Conservation (phyloP, 1,139 yeast genomes). For the Debaryomyces subglobosus region DNA sequence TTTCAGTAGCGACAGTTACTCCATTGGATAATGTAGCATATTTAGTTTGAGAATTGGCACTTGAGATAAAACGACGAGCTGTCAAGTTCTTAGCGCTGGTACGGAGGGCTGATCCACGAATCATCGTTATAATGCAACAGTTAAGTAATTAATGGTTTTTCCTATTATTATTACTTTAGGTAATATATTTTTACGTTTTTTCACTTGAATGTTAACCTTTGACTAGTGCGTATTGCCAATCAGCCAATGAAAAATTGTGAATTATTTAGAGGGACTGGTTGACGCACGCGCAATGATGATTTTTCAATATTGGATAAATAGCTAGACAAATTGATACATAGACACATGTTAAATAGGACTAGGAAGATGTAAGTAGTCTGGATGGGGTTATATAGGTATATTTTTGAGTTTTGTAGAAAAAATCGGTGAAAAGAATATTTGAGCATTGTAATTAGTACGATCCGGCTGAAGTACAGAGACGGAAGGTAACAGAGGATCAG, state of each 20-base stretch:
- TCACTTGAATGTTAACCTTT: constrained; percentile 3
- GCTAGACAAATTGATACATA: neutral
- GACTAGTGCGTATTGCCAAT: constrained; percentile 5
- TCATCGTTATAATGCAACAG: constrained; percentile 23
- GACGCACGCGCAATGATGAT: neutral
- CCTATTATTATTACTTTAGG: neutral
- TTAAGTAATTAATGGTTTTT: constrained; percentile 1
- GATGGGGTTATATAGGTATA: neutral
- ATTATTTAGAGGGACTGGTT: constrained; percentile 6
- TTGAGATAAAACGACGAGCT: constrained; percentile 59
- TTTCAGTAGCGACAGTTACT: constrained; percentile 69
- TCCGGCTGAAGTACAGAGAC: no score
- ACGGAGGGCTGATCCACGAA: constrained; percentile 43
- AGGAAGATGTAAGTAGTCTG: no score
- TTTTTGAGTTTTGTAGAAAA: no score
- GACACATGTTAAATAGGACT: neutral
- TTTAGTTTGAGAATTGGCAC: constrained; percentile 62
- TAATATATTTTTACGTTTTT: constrained; percentile 5
- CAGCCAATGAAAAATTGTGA: constrained; percentile 11
- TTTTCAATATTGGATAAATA: neutral
- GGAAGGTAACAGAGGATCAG: no score
- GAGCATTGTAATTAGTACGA: no score
- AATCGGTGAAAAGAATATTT: neutral
- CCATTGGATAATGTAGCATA: constrained; percentile 76
- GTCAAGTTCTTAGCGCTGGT: constrained; percentile 35